Evolutionary conservation across 2,329 filamentous ascomycete genomes (phyloP).

Genomic region (Fusarium sp.): DNA sequence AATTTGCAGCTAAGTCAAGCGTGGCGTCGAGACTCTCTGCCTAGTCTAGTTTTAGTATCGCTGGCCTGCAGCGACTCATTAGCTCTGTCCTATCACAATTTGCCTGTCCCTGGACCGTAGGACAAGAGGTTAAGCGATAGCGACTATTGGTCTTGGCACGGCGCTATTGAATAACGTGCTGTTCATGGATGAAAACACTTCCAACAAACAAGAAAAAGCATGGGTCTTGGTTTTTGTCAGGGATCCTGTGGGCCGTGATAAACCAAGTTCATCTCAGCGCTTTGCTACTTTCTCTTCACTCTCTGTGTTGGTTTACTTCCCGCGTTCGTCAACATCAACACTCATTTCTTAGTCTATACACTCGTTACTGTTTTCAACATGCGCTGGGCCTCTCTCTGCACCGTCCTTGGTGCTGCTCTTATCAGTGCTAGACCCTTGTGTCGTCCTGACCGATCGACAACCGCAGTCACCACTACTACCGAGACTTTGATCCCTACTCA

Average conservation of each 20-base stretch:
- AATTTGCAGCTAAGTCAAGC: not conserved
- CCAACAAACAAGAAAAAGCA: not conserved
- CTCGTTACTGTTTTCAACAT: constrained; percentile 27
- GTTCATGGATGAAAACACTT: not conserved
- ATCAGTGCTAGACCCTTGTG: constrained; percentile 12
- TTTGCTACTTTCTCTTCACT: not conserved
- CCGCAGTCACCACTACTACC: not conserved
- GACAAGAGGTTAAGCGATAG: not conserved
- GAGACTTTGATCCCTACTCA: not conserved
- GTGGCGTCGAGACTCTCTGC: not conserved
- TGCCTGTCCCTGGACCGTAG: not conserved
- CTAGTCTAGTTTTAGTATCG: not conserved
- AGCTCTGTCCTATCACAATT: not conserved
- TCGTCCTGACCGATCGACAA: constrained; percentile 7
- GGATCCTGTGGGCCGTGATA: not conserved
- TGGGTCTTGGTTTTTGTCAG: not conserved
- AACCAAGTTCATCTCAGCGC: not conserved
- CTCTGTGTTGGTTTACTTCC: not conserved
- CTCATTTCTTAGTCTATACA: constrained; percentile 2
- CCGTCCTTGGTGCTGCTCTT: constrained; percentile 16
- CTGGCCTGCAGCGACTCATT: not conserved
- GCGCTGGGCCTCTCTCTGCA: constrained; percentile 31
- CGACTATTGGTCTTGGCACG: not conserved
- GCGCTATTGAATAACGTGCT: not conserved
- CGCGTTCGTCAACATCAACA: not conserved